Evolutionary conservation across 495 filamentous ascomycete species (phyloP).

Genomic region (Penicillium macrosclerotiorum): DNA sequence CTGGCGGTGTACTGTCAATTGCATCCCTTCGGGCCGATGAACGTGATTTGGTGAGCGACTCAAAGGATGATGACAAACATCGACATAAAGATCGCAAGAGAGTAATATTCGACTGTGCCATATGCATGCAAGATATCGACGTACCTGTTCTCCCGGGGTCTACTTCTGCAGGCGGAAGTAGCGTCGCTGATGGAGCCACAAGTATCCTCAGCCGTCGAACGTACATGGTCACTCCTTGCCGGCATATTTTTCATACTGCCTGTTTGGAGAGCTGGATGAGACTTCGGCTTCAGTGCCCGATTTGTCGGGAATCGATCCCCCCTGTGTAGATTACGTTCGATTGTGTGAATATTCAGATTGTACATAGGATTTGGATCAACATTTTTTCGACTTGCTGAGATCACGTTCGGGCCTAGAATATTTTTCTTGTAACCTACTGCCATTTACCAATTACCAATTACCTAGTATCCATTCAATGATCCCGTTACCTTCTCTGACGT

Average conservation of each 20-base stretch:
- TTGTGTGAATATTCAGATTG: constrained; percentile 5
- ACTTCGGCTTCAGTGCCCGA: constrained; percentile 89
- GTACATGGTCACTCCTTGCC: constrained; percentile 97
- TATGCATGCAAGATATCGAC: constrained; percentile 88
- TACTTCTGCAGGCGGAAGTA: constrained; percentile 43
- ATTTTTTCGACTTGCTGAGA: background rate
- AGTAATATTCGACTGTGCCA: constrained; percentile 82
- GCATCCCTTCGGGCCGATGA: constrained; percentile 53
- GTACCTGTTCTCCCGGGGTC: constrained; percentile 72
- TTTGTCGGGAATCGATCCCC: constrained; percentile 86
- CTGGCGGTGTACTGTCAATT: constrained; percentile 67
- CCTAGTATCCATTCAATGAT: too few relatives aligned
- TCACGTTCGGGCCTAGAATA: background rate
- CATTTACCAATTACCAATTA: too few relatives aligned
- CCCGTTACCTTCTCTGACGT: too few relatives aligned
- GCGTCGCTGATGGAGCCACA: constrained; percentile 57
- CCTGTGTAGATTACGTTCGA: constrained; percentile 56
- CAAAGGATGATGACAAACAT: constrained; percentile 38
- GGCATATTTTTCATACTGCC: constrained; percentile 91
- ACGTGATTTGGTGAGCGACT: constrained; percentile 36
- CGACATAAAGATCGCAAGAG: constrained; percentile 49
- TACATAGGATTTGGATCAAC: constrained; percentile 1
- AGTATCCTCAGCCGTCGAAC: constrained; percentile 72
- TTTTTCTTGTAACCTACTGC: too few relatives aligned
- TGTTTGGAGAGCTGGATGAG: constrained; percentile 97